Conservation (phyloP, 306 rosid genomes). For the Gleditsia sinensis region DNA sequence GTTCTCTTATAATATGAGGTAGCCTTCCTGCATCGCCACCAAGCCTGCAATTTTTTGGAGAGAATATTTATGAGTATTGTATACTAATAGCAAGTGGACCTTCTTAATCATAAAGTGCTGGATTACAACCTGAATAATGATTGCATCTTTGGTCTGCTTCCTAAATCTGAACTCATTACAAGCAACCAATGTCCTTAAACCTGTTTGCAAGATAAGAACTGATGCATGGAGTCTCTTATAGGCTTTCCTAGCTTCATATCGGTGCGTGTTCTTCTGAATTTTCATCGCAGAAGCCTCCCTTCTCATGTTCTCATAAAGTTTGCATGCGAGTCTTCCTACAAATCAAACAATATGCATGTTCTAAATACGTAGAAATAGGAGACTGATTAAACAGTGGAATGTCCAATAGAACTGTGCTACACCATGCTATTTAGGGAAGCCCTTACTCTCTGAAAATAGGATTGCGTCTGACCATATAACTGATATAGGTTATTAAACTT, state of each 20-base stretch:
- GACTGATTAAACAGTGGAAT: slow-evolving; percentile 29
- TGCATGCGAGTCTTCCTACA: slow-evolving; percentile 84
- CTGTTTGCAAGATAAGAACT: slow-evolving; percentile 75
- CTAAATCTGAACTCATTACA: slow-evolving; percentile 72
- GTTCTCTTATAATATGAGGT: slow-evolving; percentile 73
- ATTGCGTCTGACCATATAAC: slow-evolving; percentile 25
- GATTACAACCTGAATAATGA: slow-evolving; percentile 66
- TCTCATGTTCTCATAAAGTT: slow-evolving; percentile 58
- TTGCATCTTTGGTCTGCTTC: slow-evolving; percentile 78
- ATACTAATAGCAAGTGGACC: slow-evolving; percentile 5
- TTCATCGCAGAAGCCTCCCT: slow-evolving; percentile 85
- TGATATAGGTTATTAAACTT: slow-evolving; percentile 28
- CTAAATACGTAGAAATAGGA: slow-evolving; percentile 27
- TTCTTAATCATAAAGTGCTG: slow-evolving; percentile 29
- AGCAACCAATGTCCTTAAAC: slow-evolving; percentile 82
- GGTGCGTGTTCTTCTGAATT: slow-evolving; percentile 76
- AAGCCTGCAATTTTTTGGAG: slow-evolving; percentile 61
- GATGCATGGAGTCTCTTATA: slow-evolving; percentile 63
- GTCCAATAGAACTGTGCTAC: slow-evolving; percentile 24
- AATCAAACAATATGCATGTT: slow-evolving; percentile 33
- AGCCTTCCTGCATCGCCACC: slow-evolving; percentile 85
- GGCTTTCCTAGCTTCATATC: slow-evolving; percentile 64
- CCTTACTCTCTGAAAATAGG: slow-evolving; percentile 20
- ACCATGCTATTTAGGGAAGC: slow-evolving; percentile 23
- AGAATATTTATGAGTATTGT: slow-evolving; percentile 29